Evolutionary conservation across 2,329 filamentous ascomycete genomes (phyloP), one percentile per base, ranked within the genome.

Genomic region (Didymella arachidicola): DNA sequence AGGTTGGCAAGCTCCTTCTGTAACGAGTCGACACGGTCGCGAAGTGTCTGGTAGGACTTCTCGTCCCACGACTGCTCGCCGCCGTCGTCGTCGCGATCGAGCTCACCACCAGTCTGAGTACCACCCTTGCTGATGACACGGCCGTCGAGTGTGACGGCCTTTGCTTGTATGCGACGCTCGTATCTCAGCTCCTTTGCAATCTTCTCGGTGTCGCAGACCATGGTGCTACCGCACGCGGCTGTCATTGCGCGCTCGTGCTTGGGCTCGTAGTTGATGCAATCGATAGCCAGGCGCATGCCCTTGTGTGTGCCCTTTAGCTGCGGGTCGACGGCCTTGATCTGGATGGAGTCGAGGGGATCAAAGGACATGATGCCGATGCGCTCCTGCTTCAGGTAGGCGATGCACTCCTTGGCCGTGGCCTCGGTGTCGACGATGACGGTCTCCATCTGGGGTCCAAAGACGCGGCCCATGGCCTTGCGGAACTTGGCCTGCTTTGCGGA

Each of bases 401-500:
- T 95, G 75, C 95, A 99, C 68, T 97, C 93, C 59, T 93, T 89
- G 27, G 92, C 95, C 1, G 91, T 95, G 79, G 95, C 96, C 77
- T 98, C 93, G 2, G 92, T 94, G 69, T 99, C 95, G 10, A 98
- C 94, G 47, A 99, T 88, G 42, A 99, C 90, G 0, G 93, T 91
- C 75, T 99, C 94, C 74, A 97, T 97, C 72, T 98, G 91, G 53
- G 92, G 88, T 49, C 95, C 95, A 4, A 99, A 86, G 7, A 96
- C 93, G 22, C 92, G 96, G 69, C 92, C 92, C 63, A 99, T 91
- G 44, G 95, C 95, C 66, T 95, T 92, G 63, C 95, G 91, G 71
- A 89, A 99, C 76, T 97, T 98, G 79, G 96, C 97, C 79, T 97
- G 92, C 78, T 97, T 98, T 1, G 95, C 94, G 65, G 92, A 93